Evolutionary conservation across 2,329 filamentous ascomycete genomes (phyloP).

Genomic region (Arachnopeziza araneosa): DNA sequence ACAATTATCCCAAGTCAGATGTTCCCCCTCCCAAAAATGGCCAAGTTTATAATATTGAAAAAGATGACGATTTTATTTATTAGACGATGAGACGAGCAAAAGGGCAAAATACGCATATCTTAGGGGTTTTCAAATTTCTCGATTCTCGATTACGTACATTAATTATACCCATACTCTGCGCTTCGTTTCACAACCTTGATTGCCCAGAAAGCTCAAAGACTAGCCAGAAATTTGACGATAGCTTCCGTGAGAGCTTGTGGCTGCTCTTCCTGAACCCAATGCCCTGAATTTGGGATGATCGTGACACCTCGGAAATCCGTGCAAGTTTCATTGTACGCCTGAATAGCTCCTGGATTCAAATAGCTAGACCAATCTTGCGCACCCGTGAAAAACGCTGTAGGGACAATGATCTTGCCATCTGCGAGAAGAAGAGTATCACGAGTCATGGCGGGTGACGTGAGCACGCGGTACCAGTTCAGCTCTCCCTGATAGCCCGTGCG

Average conservation of each 20-base stretch:
- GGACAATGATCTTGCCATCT: slow-evolving; percentile 55
- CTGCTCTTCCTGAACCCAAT: slow-evolving; percentile 66
- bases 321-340: slow-evolving; percentile 49
- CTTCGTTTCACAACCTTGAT: too few relatives aligned
- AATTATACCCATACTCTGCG: too few relatives aligned
- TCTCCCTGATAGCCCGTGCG: slow-evolving; percentile 61
- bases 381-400: slow-evolving; percentile 56
- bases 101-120: too few relatives aligned
- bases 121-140: too few relatives aligned
- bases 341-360: slow-evolving; percentile 59
- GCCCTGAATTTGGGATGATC: slow-evolving; percentile 55
- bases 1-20: too few relatives aligned
- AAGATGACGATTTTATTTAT: too few relatives aligned
- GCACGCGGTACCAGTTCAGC: slow-evolving; percentile 62
- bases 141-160: too few relatives aligned
- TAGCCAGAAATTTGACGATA: slow-evolving; percentile 38
- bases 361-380: slow-evolving; percentile 62
- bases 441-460: slow-evolving; percentile 42
- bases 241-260: slow-evolving; percentile 46
- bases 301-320: slow-evolving; percentile 46
- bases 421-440: slow-evolving; percentile 54
- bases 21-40: too few relatives aligned
- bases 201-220: too few relatives aligned
- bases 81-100: too few relatives aligned
- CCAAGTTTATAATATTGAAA: too few relatives aligned